Evolutionary conservation across 495 filamentous ascomycete species (phyloP), one percentile per base, ranked within the genome.

Genomic region (Copromyces sp.): DNA sequence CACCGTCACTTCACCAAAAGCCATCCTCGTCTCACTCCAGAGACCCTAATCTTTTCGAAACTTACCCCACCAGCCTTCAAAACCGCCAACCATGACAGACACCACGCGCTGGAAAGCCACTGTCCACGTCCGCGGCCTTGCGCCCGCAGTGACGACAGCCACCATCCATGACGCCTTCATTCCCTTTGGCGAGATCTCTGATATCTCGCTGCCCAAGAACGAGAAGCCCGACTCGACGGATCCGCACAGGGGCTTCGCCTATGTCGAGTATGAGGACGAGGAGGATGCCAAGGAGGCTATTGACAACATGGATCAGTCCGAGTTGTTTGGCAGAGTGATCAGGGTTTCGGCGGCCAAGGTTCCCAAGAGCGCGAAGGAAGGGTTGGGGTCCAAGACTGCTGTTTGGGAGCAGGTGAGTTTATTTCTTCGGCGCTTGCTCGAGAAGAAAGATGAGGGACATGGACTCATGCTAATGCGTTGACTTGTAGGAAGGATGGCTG

Each of bases 271-370:
- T 80, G 94, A 97, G 77, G 84, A 92, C 41, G 86, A 89, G 29
- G 89, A 89, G 70, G 95, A 99, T 82, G 94, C 94, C 68, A 91
- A 90, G 73, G 95, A 98, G 81, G 95, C 95, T 44, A 97, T 99
- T 78, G 93, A 98, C 86, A 99, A 99, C 81, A 98, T 98, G 96
- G 93, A 99, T 77, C 94, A 96, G 78, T 90, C 94, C 73, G 94
- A 97, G 84, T 86, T 99, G n/a, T 98, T 93, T 79, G 96, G 95
- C 3, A 87, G 92, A 39, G 92, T 95, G 3, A 90, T 99, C 81
- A 97, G 92, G 80, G 95, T 98, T 20, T 93, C 93, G 16, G 87
- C 90, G 42, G 95, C 96, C 38, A 99, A 97, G 82, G 90, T 94
- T 37, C 94, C 94, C 74, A 97, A 97, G 86, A 93, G 95, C 69